Conservation (phyloP, 257 asterid species). For the Capsicum rhomboideum region DNA sequence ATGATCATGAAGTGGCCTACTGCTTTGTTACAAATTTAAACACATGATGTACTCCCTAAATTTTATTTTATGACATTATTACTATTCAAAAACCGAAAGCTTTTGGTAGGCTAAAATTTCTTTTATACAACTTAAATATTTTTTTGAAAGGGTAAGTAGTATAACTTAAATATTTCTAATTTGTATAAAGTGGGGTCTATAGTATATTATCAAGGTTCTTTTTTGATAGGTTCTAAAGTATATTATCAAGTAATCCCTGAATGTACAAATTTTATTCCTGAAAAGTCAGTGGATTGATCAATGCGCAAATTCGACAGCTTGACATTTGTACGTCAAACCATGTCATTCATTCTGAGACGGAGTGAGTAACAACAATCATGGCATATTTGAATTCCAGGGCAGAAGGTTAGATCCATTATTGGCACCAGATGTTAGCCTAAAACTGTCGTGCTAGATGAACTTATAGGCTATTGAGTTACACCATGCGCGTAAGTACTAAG, state of each 20-base stretch:
- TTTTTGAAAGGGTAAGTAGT: neutral
- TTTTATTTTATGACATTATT: neutral
- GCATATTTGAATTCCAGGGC: neutral
- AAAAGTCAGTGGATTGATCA: neutral
- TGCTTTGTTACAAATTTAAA: neutral
- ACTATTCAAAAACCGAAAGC: neutral
- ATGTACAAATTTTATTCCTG: neutral
- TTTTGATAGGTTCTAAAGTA: neutral
- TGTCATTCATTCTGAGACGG: neutral
- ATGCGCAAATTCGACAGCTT: neutral
- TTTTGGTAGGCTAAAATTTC: neutral
- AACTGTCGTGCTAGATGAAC: neutral
- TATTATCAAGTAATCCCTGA: neutral
- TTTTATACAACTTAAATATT: neutral
- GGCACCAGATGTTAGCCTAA: neutral
- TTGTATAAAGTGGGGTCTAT: neutral
- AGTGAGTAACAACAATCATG: neutral
- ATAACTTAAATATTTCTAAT: neutral
- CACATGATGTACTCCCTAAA: neutral
- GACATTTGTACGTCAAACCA: neutral
- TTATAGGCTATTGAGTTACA: neutral
- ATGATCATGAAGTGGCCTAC: neutral
- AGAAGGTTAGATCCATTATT: neutral
- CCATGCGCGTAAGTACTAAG: neutral
- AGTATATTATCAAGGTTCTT: neutral